Base-by-base conservation (phyloP, 257 asterid species). In the Solanum phureja region DNA sequence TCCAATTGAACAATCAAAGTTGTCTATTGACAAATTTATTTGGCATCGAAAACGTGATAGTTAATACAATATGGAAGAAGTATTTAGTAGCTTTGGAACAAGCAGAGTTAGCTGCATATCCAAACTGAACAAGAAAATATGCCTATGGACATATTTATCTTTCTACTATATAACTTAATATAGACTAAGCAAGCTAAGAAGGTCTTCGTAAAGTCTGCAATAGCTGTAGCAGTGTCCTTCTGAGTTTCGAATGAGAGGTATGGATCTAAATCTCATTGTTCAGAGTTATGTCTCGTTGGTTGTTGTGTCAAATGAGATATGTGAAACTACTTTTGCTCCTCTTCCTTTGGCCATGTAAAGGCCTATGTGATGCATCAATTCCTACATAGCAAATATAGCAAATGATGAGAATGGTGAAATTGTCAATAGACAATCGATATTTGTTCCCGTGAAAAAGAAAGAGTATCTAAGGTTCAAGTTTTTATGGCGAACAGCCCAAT, bases 281-380 rank as follows among this genome's bases (percentile, higher is more conserved):
- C 29, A 27, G 5, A 23, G 81, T 72, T 38, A 75, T 49, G 68
- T 60, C 88, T 86, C 69, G 89, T 83, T 83, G n/a, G 66, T 29
- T 24, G 86, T 87, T 60, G 73, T 33, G 35, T 6, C 91, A 46
- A 95, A 92, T 2, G 91, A 90, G 87, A 96, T 93, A 87, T 91
- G 91, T 40, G 96, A 95, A 85, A 92, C 98, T 87, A 95, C 88
- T 93, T 90, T 94, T 86, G 99, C 99, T 87, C 99, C 99, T 91
- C 99, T 92, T 93, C 96, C 89, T 91, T 93, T 93, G 87, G 98
- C 96, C 74, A 95, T 93, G 93, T 94, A 93, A 83, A 96, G 96
- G 87, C 99, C 99, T 21, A 95, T 76, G 86, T 93, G 98, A 92
- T 96, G 99, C 98, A 94, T 95, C 83, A 93, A 76, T 34, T 93